Conservation (phyloP, 306 rosid genomes). For the Medicago ruthenica region DNA sequence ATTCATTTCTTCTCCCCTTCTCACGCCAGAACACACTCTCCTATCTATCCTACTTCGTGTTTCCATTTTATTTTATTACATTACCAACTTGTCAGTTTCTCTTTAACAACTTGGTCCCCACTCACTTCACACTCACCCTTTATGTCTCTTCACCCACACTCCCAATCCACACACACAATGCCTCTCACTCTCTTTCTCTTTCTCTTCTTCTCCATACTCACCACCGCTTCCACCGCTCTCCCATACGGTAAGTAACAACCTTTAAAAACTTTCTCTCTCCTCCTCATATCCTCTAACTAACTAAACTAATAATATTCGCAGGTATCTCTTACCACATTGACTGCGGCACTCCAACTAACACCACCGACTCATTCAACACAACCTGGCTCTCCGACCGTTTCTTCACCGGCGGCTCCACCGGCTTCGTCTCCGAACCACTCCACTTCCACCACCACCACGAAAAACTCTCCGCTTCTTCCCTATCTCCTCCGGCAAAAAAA, state of each 20-base stretch:
- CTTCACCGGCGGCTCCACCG: constrained; percentile 75
- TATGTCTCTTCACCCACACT: neutral
- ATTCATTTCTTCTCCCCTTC: no score
- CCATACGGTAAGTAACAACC: constrained; percentile 12
- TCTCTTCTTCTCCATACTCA: neutral
- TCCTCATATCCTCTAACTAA: no score
- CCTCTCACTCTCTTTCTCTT: neutral
- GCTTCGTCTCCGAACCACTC: constrained; percentile 86
- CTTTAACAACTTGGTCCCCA: neutral
- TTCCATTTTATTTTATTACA: neutral
- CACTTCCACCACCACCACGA: constrained; percentile 67
- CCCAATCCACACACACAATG: constrained; percentile 2
- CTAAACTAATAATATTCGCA: neutral
- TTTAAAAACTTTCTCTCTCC: neutral
- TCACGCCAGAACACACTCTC: no score
- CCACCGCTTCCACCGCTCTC: constrained; percentile 9
- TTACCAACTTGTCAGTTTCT: neutral
- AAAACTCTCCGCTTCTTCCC: constrained; percentile 90
- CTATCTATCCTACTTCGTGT: no score
- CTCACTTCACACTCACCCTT: neutral
- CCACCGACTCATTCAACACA: constrained; percentile 68
- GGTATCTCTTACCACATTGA: constrained; percentile 66
- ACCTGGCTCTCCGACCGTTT: constrained; percentile 84
- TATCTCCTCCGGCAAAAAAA: constrained; percentile 81
- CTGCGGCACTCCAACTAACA: constrained; percentile 69